A percentile compares a stretch with the other conserved stretches of the same genome.
phyloP scores from a whole-genome alignment of 345 rosid genomes.

The Rhizophora apiculata region DNA sequence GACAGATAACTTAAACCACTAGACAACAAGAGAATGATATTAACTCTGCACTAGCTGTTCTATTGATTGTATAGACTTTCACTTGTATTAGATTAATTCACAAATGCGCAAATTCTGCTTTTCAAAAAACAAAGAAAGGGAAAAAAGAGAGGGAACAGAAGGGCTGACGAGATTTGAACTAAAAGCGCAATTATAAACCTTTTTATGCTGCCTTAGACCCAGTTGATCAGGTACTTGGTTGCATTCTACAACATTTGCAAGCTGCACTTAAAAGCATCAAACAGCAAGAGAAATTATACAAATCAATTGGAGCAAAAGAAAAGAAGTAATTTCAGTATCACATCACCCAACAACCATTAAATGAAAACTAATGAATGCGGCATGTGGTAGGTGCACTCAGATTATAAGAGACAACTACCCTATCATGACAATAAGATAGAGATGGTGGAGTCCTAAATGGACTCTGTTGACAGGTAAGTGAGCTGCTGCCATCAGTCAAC shows the following conservation, averaged over 20 bases:
- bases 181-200: constrained; percentile 36
- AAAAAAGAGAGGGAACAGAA: too few species aligned
- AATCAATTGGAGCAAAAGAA: not conserved
- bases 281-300: not conserved
- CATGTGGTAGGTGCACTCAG: not conserved
- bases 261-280: constrained; percentile 37
- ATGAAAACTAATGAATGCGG: not conserved
- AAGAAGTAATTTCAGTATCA: not conserved
- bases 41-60: too few species aligned
- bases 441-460: constrained; percentile 96
- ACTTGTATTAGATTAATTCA: too few species aligned
- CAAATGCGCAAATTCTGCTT: too few species aligned
- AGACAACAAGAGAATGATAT: too few species aligned
- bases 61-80: too few species aligned
- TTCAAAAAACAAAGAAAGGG: too few species aligned
- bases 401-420: constrained; percentile 41
- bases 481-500: constrained; percentile 12
- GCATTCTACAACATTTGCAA: constrained; percentile 35
- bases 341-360: constrained; percentile 5
- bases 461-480: constrained; percentile 49
- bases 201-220: constrained; percentile 62
- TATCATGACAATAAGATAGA: constrained; percentile 50
- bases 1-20: too few species aligned
- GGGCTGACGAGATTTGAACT: too few species aligned
- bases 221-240: constrained; percentile 40